phyloP scores from a whole-genome alignment of 345 rosid species.

The Kandelia obovata region DNA sequence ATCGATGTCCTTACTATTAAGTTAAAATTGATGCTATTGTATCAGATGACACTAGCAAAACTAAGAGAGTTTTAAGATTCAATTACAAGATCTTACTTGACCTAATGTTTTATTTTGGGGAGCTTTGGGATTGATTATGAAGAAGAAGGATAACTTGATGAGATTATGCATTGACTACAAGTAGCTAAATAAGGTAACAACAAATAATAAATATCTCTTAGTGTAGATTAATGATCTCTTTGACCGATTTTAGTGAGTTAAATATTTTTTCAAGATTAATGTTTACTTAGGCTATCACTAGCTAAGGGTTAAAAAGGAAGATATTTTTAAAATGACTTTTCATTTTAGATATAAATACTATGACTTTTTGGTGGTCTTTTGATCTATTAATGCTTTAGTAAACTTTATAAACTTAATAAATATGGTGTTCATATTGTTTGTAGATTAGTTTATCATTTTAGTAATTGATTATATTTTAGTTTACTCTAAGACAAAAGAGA shows the following conservation, averaged over 20 bases:
- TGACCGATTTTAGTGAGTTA: not conserved
- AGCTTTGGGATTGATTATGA: not conserved
- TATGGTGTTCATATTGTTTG: not conserved
- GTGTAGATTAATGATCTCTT: constrained; percentile 1
- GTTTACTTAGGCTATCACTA: not conserved
- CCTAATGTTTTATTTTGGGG: not conserved
- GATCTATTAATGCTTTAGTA: constrained; percentile 1
- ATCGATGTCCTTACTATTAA: not conserved
- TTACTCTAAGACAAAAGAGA: not conserved
- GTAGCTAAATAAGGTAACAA: not conserved
- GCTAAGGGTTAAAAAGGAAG: not conserved
- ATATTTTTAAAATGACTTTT: not conserved
- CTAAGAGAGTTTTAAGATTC: not conserved
- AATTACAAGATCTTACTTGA: not conserved
- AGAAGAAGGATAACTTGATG: constrained; percentile 1
- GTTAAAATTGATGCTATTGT: not conserved
- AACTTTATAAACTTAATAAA: constrained; percentile 2
- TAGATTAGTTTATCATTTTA: not conserved
- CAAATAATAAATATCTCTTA: not conserved
- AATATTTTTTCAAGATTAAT: not conserved
- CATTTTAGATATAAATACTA: not conserved
- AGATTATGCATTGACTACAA: constrained; percentile 2
- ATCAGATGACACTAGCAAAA: not conserved
- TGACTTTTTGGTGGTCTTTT: constrained; percentile 10
- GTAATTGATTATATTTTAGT: constrained; percentile 2